phyloP scores from a whole-genome alignment of 208 protist species.

The Trypanosoma vivax region DNA sequence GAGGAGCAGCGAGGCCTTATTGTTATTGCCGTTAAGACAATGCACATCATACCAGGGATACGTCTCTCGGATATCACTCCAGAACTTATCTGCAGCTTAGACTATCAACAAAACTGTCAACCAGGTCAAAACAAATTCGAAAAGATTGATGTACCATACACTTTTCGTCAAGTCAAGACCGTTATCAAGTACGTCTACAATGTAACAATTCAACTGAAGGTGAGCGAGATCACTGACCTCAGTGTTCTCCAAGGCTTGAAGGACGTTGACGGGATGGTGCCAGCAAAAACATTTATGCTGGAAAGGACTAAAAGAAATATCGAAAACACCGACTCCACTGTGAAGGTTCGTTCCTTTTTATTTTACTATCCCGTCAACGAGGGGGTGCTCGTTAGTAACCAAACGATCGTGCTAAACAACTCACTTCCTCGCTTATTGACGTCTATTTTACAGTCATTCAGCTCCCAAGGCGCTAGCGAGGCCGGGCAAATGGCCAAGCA shows the following conservation, averaged over 20 bases:
- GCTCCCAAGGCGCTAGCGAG: constrained; percentile 64
- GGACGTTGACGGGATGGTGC: constrained; percentile 63
- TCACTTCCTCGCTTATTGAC: constrained; percentile 72
- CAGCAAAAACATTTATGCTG: constrained; percentile 70
- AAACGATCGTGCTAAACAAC: constrained; percentile 81
- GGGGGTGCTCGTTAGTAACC: constrained; percentile 74
- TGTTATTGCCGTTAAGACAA: constrained; percentile 74
- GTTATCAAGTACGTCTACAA: constrained; percentile 82
- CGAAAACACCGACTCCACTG: constrained; percentile 71
- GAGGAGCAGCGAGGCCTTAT: constrained; percentile 63
- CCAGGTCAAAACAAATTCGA: constrained; percentile 64
- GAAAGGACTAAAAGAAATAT: constrained; percentile 86
- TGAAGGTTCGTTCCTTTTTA: constrained; percentile 82
- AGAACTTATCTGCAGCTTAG: constrained; percentile 52
- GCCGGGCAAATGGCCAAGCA: constrained; percentile 65
- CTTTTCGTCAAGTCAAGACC: constrained; percentile 65
- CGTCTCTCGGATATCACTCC: constrained; percentile 43
- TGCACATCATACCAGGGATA: constrained; percentile 83
- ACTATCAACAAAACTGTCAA: constrained; percentile 84
- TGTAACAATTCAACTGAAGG: constrained; percentile 82
- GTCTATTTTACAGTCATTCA: constrained; percentile 75
- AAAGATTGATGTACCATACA: constrained; percentile 40
- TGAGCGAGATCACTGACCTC: constrained; percentile 72
- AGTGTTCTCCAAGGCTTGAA: constrained; percentile 35
- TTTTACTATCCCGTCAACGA: constrained; percentile 84